Base-by-base conservation (phyloP, 768 basidiomycete genomes). In the Macrolepiota dolichaula region DNA sequence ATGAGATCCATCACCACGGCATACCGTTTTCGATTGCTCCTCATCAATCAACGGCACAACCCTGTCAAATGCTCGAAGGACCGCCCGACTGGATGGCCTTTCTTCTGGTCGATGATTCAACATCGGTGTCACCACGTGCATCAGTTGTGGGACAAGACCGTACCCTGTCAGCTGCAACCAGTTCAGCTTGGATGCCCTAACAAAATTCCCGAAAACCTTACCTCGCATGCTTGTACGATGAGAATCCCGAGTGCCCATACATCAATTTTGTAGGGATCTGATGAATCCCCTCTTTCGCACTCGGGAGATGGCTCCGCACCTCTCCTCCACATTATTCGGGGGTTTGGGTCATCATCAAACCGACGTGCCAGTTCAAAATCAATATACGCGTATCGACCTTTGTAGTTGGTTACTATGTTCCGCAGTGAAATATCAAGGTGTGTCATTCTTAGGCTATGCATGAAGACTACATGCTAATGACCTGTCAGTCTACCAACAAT, bases 261-360 rank as follows among this genome's bases (percentile, higher is more conserved):
- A 67, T 92, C 89, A 7, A 88, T 74, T 72, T 88, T 89, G 69
- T 83, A 91, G 3, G 88, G 85, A 70, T 89, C 81, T 40, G 70
- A 67, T 54, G 67, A 69, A 47, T 77, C 79, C 19, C 79, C 80
- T 22, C 70, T 68, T 65, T 86, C 88, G 52, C 83, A 81, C 70
- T 92, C 90, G 12, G 89, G 89, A 19, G 90, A 87, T 11, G 86
- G 67, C 61, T 91, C 90, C 19, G 89, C 88, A 22, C 83, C 82
- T 13, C 83, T 79, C 67, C 77, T 77, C 47, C 74, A 73, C 62
- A 69, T 70, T 19, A 86, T 71, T 27, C 73, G 67, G 6, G 81
- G 78, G 53, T 68, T 65, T 22, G 70, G 59, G 3, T 68, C 47
- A 40, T 70, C 72, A 51, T 81, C 76, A 68, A 85, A 85, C 50